Percentiles rank a stretch among this genome's conserved stretches.
These are phyloP conservation scores for Aureobasidium melanogenum DNA, from an alignment of 2,329 filamentous ascomycete genomes.

Conservation along the genomic window DNA sequence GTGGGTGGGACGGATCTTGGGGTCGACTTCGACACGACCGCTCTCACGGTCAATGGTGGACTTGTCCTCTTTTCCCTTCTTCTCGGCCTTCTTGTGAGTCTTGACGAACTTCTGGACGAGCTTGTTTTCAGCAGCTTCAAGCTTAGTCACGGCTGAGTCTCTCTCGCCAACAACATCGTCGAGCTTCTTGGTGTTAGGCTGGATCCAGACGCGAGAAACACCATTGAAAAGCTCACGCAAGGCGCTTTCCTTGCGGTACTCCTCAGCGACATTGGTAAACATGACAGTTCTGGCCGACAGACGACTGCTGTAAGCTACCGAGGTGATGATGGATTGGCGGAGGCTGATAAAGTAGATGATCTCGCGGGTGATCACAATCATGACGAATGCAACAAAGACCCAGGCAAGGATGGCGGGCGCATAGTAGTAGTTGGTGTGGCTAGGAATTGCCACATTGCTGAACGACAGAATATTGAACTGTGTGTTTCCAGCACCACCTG, in stretches of 20 bases:
- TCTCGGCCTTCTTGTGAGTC: conserved; percentile 15
- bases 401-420: conserved; percentile 35
- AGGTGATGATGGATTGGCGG: conserved; percentile 39
- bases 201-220: conserved; percentile 35
- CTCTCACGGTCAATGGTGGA: conserved; percentile 16
- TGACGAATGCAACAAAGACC: conserved; percentile 55
- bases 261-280: conserved; percentile 42
- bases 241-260: conserved; percentile 50
- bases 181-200: conserved; percentile 37
- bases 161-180: conserved; percentile 36
- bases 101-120: conserved; percentile 30
- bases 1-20: conserved; percentile 69
- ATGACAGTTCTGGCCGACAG: conserved; percentile 40
- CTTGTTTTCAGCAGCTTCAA: conserved; percentile 38
- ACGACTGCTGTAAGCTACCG: conserved; percentile 34
- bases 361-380: conserved; percentile 67
- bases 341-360: conserved; percentile 40
- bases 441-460: conserved; percentile 27
- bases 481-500: conserved; percentile 46
- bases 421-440: conserved; percentile 42
- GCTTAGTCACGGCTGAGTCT: conserved; percentile 32
- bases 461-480: conserved; percentile 26
- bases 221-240: conserved; percentile 56
- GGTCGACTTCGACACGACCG: conserved; percentile 41
- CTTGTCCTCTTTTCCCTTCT: conserved; percentile 7